Evolutionary conservation across 2,329 filamentous ascomycete species (phyloP).

Genomic region (Aspergillus proliferans): DNA sequence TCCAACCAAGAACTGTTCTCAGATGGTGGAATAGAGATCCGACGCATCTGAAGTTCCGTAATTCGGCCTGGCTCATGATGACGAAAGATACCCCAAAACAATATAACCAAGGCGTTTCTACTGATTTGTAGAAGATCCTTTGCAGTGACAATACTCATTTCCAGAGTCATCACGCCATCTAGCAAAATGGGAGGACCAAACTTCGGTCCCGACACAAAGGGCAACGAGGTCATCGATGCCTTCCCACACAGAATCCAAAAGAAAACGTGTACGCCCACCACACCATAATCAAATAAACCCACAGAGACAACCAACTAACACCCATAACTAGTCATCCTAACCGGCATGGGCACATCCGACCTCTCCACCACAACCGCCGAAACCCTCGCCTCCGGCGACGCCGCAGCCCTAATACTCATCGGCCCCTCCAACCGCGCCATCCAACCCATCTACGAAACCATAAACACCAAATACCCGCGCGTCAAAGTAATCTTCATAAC

Average conservation of each 20-base stretch:
- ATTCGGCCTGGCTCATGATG: constrained; percentile 8
- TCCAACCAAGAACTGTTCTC: background rate
- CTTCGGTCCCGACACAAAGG: constrained; percentile 18
- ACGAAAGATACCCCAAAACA: constrained; percentile 1
- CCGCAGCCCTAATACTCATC: constrained; percentile 22
- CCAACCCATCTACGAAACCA: constrained; percentile 18
- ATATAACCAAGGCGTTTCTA: background rate
- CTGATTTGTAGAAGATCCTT: background rate
- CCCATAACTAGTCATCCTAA: constrained; percentile 18
- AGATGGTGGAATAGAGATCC: background rate
- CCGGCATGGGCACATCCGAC: constrained; percentile 17
- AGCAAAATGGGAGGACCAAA: background rate
- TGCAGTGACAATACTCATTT: background rate
- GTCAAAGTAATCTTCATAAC: constrained; percentile 17
- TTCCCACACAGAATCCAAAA: constrained; percentile 23
- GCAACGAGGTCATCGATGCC: constrained; percentile 22
- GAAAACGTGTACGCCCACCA: constrained; percentile 21
- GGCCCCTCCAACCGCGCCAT: constrained; percentile 19
- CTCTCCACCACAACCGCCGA: constrained; percentile 22
- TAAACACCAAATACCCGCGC: constrained; percentile 14
- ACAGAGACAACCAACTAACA: background rate
- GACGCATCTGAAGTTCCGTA: constrained; percentile 1
- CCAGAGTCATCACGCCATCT: background rate
- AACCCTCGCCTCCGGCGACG: constrained; percentile 20
- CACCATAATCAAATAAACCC: background rate